These are phyloP conservation scores for Stachybotrys elegans DNA, from an alignment of 2,329 filamentous ascomycete species.

Conservation along the genomic window DNA sequence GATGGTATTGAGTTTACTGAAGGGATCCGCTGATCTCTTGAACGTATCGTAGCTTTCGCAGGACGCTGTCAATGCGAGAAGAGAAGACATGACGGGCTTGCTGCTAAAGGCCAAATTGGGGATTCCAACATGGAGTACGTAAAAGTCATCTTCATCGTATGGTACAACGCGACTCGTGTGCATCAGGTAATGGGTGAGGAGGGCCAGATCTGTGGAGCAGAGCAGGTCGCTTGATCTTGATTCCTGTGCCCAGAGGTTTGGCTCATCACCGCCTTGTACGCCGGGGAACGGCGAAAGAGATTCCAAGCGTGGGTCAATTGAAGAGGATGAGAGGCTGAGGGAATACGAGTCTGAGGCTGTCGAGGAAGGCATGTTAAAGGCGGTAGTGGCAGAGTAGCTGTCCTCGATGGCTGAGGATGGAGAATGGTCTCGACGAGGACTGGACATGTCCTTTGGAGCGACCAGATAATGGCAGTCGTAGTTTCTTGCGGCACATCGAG, in stretches of 20 bases:
- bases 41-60: conserved; percentile 32
- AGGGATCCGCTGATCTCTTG: neutral
- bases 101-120: conserved; percentile 35
- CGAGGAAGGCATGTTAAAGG: neutral
- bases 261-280: neutral
- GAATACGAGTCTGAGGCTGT: neutral
- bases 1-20: conserved; percentile 6
- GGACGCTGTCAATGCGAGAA: conserved; percentile 34
- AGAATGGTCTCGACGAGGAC: conserved; percentile 2
- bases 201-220: conserved; percentile 24
- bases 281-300: conserved; percentile 2
- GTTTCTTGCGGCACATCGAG: neutral
- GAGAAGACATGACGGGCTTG: conserved; percentile 33
- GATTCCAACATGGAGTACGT: conserved; percentile 34
- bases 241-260: neutral
- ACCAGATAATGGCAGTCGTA: neutral
- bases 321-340: neutral
- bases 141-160: conserved; percentile 30
- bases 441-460: neutral
- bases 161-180: conserved; percentile 33
- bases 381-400: neutral
- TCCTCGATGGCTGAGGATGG: neutral
- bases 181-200: conserved; percentile 35
- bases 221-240: conserved; percentile 8
- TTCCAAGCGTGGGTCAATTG: too few relatives aligned